These are phyloP conservation scores for Fusarium gaditjirri DNA, from an alignment of 2,329 filamentous ascomycete genomes.

Conservation along the genomic window DNA sequence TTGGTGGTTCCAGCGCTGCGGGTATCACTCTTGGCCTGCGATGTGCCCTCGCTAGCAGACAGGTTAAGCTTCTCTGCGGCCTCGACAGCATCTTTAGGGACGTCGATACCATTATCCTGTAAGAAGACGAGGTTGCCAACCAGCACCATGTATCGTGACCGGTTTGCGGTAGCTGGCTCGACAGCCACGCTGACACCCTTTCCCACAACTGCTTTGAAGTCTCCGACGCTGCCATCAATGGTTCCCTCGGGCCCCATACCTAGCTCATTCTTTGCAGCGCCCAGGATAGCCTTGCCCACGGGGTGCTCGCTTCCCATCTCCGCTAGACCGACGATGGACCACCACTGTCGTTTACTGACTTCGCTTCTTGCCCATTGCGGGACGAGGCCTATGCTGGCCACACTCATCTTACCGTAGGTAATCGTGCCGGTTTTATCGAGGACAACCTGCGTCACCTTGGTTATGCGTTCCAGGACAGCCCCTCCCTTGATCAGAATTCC, in stretches of 20 bases:
- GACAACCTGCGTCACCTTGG: conserved; percentile 88
- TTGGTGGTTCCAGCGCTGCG: conserved; percentile 81
- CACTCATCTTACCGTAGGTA: conserved; percentile 94
- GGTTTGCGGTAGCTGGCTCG: conserved; percentile 77
- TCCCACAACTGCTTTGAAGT: conserved; percentile 86
- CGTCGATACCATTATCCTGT: conserved; percentile 72
- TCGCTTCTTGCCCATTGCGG: conserved; percentile 69
- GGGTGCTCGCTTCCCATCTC: conserved; percentile 97
- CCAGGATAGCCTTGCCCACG: conserved; percentile 88
- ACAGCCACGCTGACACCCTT: conserved; percentile 85
- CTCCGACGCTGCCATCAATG: conserved; percentile 85
- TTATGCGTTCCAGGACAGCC: conserved; percentile 88
- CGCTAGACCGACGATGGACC: conserved; percentile 89
- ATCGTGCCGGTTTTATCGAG: conserved; percentile 97
- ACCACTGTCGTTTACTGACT: conserved; percentile 77
- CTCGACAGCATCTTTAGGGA: conserved; percentile 71
- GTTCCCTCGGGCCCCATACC: conserved; percentile 76
- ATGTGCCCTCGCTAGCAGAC: conserved; percentile 45
- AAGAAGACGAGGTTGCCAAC: conserved; percentile 86
- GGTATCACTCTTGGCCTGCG: conserved; percentile 7
- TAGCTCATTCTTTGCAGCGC: conserved; percentile 76
- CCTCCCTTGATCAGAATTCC: conserved; percentile 98
- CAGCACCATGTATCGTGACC: conserved; percentile 78
- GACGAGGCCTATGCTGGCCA: conserved; percentile 72
- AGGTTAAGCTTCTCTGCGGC: conserved; percentile 69